Conservation (phyloP, 2,329 filamentous ascomycete genomes). For the Ophiostoma ulmi region DNA sequence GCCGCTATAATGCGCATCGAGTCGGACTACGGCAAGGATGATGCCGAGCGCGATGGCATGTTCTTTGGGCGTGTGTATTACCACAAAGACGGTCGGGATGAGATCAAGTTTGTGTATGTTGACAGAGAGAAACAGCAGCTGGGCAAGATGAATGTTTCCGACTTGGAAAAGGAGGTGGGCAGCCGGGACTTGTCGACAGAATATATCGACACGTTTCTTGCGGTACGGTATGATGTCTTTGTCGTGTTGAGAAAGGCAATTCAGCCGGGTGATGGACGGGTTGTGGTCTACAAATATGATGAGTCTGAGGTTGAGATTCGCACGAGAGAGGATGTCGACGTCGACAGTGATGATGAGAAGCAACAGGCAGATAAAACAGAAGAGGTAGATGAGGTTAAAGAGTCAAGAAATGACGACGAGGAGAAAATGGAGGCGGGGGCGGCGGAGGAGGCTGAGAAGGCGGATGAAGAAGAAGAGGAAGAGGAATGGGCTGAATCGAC, state of each 20-base stretch:
- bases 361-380: not conserved
- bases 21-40: not conserved
- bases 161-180: not conserved
- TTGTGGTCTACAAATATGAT: not conserved
- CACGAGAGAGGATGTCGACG: not conserved
- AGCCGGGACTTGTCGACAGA: not conserved
- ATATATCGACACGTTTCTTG: not conserved
- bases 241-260: not conserved
- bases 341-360: not conserved
- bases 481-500: not conserved
- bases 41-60: constrained; percentile 3
- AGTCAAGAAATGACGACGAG: not conserved
- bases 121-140: constrained; percentile 5
- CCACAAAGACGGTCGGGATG: not conserved
- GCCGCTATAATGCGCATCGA: not conserved
- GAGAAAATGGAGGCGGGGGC: too few species aligned
- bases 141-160: constrained; percentile 2
- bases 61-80: constrained; percentile 3
- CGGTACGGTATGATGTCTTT: not conserved
- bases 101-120: constrained; percentile 9
- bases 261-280: not conserved
- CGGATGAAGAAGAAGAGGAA: not conserved
- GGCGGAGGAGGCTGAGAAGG: too few species aligned
- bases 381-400: too few species aligned
- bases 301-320: not conserved